Evolutionary conservation across 164 flowering plant genomes (phyloP).

Genomic region (Chloranthus sessilifolius): DNA sequence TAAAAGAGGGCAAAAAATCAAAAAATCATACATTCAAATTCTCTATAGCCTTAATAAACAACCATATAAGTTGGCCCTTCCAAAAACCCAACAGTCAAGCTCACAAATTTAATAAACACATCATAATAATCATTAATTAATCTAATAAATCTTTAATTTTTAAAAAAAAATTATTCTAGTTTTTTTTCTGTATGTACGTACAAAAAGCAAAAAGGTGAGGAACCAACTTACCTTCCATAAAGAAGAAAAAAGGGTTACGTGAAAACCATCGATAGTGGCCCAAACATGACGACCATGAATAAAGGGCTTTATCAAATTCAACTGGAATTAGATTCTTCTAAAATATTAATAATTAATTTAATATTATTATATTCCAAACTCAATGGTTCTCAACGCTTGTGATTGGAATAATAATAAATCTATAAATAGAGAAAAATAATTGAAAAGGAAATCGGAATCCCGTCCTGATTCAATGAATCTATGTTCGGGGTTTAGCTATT

Average conservation of each 20-base stretch:
- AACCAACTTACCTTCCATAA: background rate
- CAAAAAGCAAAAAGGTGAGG: background rate
- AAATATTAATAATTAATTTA: background rate
- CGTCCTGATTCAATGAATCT: constrained; percentile 4
- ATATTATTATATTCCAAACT: background rate
- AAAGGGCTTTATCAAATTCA: background rate
- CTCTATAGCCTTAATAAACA: no score
- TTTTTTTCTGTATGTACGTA: background rate
- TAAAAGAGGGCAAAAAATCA: background rate
- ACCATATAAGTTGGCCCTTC: no score
- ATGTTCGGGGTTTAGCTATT: no score
- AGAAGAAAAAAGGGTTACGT: background rate
- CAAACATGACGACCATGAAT: background rate
- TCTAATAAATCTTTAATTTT: no score
- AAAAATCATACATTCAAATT: no score
- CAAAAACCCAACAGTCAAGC: background rate
- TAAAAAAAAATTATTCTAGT: no score
- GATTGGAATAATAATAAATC: background rate
- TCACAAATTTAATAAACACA: background rate
- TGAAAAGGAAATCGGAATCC: background rate
- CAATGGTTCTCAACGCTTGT: constrained; percentile 1
- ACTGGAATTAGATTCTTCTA: background rate
- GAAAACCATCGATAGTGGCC: constrained; percentile 10
- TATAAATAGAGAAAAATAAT: background rate
- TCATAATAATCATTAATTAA: background rate